These are phyloP conservation scores for Macrolepiota dolichaula DNA, from an alignment of 768 basidiomycete genomes.

Conservation along the genomic window DNA sequence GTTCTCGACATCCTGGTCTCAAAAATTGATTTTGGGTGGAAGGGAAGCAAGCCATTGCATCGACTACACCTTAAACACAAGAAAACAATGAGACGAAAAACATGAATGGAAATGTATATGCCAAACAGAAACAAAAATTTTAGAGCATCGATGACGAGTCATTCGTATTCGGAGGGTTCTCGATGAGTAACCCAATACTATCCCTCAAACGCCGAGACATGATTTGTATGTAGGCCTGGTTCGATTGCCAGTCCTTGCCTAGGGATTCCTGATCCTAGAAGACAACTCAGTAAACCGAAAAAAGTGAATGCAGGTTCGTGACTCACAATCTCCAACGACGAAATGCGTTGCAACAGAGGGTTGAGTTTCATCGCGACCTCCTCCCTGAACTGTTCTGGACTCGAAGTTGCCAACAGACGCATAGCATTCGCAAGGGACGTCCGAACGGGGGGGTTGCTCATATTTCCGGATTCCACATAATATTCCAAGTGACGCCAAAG, in stretches of 20 bases:
- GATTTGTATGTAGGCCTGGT: conserved; percentile 70
- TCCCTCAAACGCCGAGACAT: conserved; percentile 72
- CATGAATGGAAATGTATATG: neutral
- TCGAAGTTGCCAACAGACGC: conserved; percentile 54
- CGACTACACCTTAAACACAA: conserved; percentile 4
- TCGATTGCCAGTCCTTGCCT: conserved; percentile 55
- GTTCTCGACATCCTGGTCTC: neutral
- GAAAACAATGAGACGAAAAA: neutral
- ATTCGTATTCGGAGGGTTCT: neutral
- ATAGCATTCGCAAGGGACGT: conserved; percentile 43
- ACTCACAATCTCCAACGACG: conserved; percentile 39
- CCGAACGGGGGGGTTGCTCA: conserved; percentile 31
- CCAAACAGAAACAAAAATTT: neutral
- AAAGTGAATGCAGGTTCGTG: conserved; percentile 8
- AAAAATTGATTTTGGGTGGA: neutral
- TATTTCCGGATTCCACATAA: conserved; percentile 43
- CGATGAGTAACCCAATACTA: conserved; percentile 42
- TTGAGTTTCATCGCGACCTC: conserved; percentile 55
- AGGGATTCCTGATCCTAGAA: conserved; percentile 40
- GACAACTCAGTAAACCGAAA: neutral
- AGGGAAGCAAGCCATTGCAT: neutral
- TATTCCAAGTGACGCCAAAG: conserved; percentile 78
- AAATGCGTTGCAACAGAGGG: conserved; percentile 53
- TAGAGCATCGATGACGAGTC: neutral
- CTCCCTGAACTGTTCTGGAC: conserved; percentile 53